Base-by-base conservation (phyloP, 345 rosid species). In the Psidium guajava region DNA sequence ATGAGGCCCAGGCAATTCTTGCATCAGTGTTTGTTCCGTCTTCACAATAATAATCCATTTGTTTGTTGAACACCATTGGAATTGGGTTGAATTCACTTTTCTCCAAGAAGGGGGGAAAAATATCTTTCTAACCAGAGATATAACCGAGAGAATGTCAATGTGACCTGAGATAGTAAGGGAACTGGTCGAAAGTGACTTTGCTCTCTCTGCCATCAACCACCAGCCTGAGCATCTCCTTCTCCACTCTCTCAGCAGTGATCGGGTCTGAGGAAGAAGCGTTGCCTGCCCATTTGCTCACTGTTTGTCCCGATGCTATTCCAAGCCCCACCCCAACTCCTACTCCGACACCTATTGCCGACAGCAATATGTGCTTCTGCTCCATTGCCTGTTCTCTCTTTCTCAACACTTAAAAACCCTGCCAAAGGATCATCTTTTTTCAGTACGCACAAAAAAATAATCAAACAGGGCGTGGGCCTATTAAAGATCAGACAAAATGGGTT, bases 111-210 rank as follows among this genome's bases (percentile, higher is more conserved):
- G 25, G 25, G 80, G 25, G 6, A 0, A 36, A 32, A 69, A 10
- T 11, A 18, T 32, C 80, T 69, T 69, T 32, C 25, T 32, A 69
- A 69, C 25, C 80, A 69, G 80, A 69, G 80, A 22, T 36, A 6
- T 6, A 69, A 69, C 22, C 80, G 47, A 69, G 80, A 69, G 80
- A 69, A 36, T 69, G 80, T 69, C 80, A 21, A 36, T 36, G 47
- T 69, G 80, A 94, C 98, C 96, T 92, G 85, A 93, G 95, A 84
- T 92, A 93, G 87, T 92, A 93, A 27, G 97, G 96, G 83, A 94
- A 93, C 80, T 94, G 87, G 50, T 93, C 96, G 53, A 93, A 92
- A 52, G 95, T 94, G 86, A 93, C 92, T 44, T 91, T 89, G 89
- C 89, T 90, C 55, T 93, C 96, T 86, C 93, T 92, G 28, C 96